Base-by-base conservation (phyloP, 106 monocot genomes). In the Dioscorea dumetorum region DNA sequence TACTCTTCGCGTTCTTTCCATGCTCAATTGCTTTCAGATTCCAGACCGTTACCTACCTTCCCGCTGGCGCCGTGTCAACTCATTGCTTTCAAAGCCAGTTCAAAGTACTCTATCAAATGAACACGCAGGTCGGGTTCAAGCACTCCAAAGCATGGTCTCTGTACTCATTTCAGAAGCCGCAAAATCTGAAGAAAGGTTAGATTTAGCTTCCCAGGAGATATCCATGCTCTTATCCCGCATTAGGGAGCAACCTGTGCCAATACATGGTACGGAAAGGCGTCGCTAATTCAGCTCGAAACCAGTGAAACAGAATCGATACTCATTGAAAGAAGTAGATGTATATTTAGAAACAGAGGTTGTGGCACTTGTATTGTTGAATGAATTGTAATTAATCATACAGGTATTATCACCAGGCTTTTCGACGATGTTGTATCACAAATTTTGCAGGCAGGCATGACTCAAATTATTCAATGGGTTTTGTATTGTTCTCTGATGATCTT, bases 1-100 rank as follows among this genome's bases (percentile, higher is more conserved):
- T 62, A 63, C 77, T 13, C 73, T 93, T 10, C 61, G 89, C n/a
- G 84, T 93, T 24, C 86, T 93, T 22, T 93, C 89, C 5, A 82
- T 83, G 2, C 63, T 74, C 14, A 89, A 93, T 52, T 93, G 86
- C 63, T 93, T 93, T 73, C 83, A 93, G 65, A 86, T 89, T 24
- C 86, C 93, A 2, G 86, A 79, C 8, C 58, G 77, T 4, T 86
- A 84, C 58, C 69, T 93, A 2, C 89, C 77, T 19, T n/a, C 64
- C 13, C 79, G 90, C 10, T 94, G 94, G 94, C 73, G 90, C 2
- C 58, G 87, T 24, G 48, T 67, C 60, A 82, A 82, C 68, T 71
- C 64, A 15, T 49, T 80, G 58, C 62, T 75, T 57, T 74, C 67
- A 5, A 72, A 68, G 60, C 15, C 23, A 16, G 56, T 50, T 24